phyloP scores from a whole-genome alignment of 176 grass and related monocot genomes.

The Paspalum vaginatum region DNA sequence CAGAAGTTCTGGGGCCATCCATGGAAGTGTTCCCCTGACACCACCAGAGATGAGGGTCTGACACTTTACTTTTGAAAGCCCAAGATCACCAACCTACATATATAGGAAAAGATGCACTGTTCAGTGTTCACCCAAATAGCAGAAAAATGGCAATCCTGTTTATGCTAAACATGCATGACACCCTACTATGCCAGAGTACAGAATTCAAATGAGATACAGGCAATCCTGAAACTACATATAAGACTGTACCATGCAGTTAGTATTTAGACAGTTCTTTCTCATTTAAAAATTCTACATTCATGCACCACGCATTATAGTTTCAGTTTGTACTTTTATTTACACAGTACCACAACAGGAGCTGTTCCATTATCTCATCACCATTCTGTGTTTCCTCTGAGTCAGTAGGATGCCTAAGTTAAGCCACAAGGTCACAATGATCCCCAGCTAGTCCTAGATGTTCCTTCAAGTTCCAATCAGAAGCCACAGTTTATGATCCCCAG shows the following conservation, averaged over 20 bases:
- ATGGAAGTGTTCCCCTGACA: slow-evolving; percentile 90
- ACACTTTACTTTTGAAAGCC: slow-evolving; percentile 94
- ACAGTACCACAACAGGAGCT: neutral
- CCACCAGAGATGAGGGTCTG: slow-evolving; percentile 96
- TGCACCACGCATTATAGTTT: neutral
- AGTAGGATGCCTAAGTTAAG: neutral
- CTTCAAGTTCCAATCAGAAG: neutral
- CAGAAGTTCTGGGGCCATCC: slow-evolving; percentile 96
- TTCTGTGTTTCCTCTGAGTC: neutral
- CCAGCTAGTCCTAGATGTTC: neutral
- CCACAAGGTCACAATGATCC: slow-evolving; percentile 11
- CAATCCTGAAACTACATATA: neutral
- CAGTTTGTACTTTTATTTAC: neutral
- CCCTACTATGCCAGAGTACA: neutral
- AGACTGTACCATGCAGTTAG: neutral
- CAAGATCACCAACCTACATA: slow-evolving; percentile 92
- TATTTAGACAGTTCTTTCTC: slow-evolving; percentile 8
- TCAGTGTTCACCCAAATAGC: slow-evolving; percentile 1
- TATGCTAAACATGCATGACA: neutral
- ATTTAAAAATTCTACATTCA: neutral
- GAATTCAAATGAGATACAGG: slow-evolving; percentile 16
- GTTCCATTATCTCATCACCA: neutral
- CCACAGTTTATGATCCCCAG: neutral
- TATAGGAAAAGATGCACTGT: neutral
- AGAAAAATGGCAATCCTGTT: neutral